phyloP scores from a whole-genome alignment of 78 protist species.

The Chrysochromulina parva region DNA sequence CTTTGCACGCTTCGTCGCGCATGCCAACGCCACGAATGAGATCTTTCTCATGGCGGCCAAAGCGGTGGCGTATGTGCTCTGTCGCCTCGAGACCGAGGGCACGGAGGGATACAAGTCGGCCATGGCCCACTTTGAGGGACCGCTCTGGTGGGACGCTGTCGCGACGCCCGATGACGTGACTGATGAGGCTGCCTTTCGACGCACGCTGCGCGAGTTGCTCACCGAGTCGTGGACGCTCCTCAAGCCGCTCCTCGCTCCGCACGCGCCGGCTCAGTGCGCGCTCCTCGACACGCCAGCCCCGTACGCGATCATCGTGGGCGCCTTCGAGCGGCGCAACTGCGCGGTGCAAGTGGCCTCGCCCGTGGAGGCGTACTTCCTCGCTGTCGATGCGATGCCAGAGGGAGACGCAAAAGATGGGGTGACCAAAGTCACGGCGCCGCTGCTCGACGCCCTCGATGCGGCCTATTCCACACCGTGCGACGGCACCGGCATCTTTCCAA shows the following conservation, averaged over 20 bases:
- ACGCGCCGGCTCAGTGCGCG: not conserved
- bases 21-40: not conserved
- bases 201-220: not conserved
- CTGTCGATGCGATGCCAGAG: not conserved
- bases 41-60: slow-evolving; percentile 13
- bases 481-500: not conserved
- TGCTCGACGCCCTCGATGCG: not conserved
- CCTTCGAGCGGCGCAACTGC: slow-evolving; percentile 14
- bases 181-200: not conserved
- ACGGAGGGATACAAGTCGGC: not conserved
- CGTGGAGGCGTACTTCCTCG: not conserved
- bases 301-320: not conserved
- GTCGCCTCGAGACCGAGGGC: not conserved
- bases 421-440: not conserved
- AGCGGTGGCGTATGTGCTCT: not conserved
- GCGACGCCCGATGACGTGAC: not conserved
- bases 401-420: no score
- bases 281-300: no score
- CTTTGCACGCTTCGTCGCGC: not conserved
- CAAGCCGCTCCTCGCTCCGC: not conserved
- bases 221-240: not conserved
- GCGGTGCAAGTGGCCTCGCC: not conserved
- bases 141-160: slow-evolving; percentile 6
- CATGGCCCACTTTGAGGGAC: not conserved
- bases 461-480: not conserved